phyloP scores from a whole-genome alignment of 1,284 basidiomycete species.

The Cutaneotrichosporon dermatis region DNA sequence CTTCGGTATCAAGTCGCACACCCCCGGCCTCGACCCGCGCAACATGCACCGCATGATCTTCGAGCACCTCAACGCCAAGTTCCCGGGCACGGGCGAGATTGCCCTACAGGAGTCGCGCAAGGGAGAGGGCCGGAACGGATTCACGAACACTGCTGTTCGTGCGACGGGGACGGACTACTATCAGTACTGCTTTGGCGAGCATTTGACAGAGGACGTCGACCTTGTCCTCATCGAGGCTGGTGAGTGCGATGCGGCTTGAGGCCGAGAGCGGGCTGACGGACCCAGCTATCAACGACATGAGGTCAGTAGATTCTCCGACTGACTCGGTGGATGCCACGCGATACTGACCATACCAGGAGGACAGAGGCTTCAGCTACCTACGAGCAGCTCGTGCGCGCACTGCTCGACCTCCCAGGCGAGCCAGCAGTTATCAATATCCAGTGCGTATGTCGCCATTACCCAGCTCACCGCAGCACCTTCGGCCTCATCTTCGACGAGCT shows the following conservation, averaged over 20 bases:
- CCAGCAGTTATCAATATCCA: constrained; percentile 5
- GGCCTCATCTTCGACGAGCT: not conserved
- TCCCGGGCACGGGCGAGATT: too few species aligned
- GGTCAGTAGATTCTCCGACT: not conserved
- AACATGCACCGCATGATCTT: too few species aligned
- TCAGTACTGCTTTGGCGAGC: not conserved
- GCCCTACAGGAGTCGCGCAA: too few species aligned
- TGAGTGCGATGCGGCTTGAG: not conserved
- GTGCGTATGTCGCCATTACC: not conserved
- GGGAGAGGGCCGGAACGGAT: too few species aligned
- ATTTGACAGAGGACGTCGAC: not conserved
- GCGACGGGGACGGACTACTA: not conserved
- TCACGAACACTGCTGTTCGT: too few species aligned
- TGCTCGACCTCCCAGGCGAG: not conserved
- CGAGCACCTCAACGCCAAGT: too few species aligned
- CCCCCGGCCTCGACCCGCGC: too few species aligned
- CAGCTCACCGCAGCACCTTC: not conserved
- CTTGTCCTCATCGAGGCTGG: not conserved
- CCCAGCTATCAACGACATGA: not conserved
- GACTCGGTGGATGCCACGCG: too few species aligned
- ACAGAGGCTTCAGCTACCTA: not conserved
- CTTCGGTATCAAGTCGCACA: too few species aligned
- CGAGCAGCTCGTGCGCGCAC: constrained; percentile 7
- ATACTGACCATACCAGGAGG: too few species aligned
- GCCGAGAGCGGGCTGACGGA: not conserved